Percentiles rank a stretch among this genome's conserved stretches.
phyloP scores from a whole-genome alignment of 352 stramenopile species.

The Pythium rishiriense region DNA sequence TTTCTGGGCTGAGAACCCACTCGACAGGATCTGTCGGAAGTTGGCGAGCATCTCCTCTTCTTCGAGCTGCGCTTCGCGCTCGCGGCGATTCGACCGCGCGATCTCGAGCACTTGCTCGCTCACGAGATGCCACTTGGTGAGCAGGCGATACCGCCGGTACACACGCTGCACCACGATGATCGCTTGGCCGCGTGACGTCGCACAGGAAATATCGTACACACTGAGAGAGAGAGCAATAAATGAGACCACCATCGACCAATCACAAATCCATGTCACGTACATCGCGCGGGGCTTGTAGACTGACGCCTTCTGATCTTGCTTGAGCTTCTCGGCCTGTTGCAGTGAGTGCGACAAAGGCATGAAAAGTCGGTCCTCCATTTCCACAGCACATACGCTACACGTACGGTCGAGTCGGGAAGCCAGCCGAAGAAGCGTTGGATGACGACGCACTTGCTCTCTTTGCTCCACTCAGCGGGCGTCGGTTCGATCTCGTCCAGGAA shows the following conservation, averaged over 20 bases:
- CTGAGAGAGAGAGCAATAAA: background rate
- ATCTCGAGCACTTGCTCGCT: conserved; percentile 41
- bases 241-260: background rate
- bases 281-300: conserved; percentile 22
- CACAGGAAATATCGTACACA: conserved; percentile 4
- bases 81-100: conserved; percentile 34
- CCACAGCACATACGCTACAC: conserved; percentile 13
- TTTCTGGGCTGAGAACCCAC: conserved; percentile 66
- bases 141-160: conserved; percentile 47
- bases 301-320: conserved; percentile 28
- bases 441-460: conserved; percentile 47
- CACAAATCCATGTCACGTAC: too few relatives aligned
- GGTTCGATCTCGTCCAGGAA: conserved; percentile 59
- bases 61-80: conserved; percentile 27
- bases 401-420: conserved; percentile 49
- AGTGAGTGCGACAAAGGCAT: background rate
- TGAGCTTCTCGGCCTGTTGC: conserved; percentile 26
- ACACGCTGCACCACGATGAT: conserved; percentile 21
- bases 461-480: conserved; percentile 46
- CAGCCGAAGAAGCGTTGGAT: conserved; percentile 62
- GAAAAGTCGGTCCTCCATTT: background rate
- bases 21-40: conserved; percentile 50
- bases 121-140: conserved; percentile 47
- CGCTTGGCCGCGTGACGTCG: conserved; percentile 11
- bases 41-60: conserved; percentile 48